These are phyloP conservation scores for Neurospora sp. DNA, from an alignment of 495 filamentous ascomycete species.

Conservation along the genomic window DNA sequence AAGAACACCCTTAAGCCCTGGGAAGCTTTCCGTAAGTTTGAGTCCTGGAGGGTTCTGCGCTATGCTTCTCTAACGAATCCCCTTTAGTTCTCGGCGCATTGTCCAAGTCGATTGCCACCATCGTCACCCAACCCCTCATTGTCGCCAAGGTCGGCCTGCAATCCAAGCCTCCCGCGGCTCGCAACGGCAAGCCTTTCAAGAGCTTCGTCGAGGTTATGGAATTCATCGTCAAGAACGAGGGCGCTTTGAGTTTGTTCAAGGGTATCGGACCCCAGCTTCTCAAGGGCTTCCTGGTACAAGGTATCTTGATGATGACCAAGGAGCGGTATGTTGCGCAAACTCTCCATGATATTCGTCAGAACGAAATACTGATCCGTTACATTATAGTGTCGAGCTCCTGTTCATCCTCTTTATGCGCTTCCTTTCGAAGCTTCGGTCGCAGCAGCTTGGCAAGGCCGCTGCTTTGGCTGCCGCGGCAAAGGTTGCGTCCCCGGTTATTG, in stretches of 20 bases:
- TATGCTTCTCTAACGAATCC: not conserved
- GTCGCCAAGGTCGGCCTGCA: conserved; percentile 97
- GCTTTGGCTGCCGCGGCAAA: conserved; percentile 44
- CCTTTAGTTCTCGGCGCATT: conserved; percentile 72
- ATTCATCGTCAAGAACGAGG: conserved; percentile 85
- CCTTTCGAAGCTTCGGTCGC: conserved; percentile 55
- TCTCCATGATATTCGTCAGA: not conserved
- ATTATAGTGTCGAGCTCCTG: conserved; percentile 68
- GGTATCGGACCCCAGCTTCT: conserved; percentile 89
- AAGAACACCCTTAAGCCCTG: conserved; percentile 67
- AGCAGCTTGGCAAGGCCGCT: conserved; percentile 61
- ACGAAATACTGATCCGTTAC: conserved; percentile 11
- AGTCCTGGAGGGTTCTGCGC: not conserved
- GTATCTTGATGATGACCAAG: conserved; percentile 98
- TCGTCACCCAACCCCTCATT: conserved; percentile 90
- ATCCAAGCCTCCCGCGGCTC: conserved; percentile 73
- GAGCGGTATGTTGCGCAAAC: conserved; percentile 60
- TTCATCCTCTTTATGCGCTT: conserved; percentile 84
- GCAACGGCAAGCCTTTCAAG: conserved; percentile 88
- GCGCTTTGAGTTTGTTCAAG: conserved; percentile 76
- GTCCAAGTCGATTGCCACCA: conserved; percentile 87
- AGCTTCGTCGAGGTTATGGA: conserved; percentile 90
- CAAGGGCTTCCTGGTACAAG: conserved; percentile 91
- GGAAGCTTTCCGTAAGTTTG: conserved; percentile 79
- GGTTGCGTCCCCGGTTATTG: conserved; percentile 32